Percentiles rank a stretch among this genome's conserved stretches.
phyloP scores from a whole-genome alignment of 129 eudicot genomes.

The Flaveria bidentis region DNA sequence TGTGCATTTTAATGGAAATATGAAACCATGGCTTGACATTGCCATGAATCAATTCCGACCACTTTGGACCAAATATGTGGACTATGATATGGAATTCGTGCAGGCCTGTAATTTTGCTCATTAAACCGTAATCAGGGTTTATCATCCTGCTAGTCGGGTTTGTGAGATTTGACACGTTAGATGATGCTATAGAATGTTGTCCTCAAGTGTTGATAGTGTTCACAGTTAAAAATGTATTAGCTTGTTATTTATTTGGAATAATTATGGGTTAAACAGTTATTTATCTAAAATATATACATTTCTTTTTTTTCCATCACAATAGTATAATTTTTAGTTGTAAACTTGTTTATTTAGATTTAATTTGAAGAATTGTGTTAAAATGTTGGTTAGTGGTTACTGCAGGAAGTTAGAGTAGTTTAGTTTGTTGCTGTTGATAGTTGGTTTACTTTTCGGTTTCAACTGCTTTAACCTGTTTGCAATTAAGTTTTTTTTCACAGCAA shows the following conservation, averaged over 20 bases:
- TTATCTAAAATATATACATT: not conserved
- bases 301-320: not conserved
- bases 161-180: slow-evolving; percentile 1
- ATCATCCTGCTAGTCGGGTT: not conserved
- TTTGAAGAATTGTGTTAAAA: too few species aligned
- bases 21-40: slow-evolving; percentile 63
- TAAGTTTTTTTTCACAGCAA: too few species aligned
- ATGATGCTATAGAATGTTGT: not conserved
- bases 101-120: slow-evolving; percentile 19
- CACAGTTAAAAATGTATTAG: not conserved
- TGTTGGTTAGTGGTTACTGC: too few species aligned
- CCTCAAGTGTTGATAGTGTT: slow-evolving; percentile 15
- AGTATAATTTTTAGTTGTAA: not conserved
- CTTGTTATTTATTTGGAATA: not conserved
- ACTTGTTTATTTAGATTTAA: too few species aligned
- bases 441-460: too few species aligned
- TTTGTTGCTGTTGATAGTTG: too few species aligned
- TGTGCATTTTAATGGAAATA: slow-evolving; percentile 59
- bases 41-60: slow-evolving; percentile 7
- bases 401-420: too few species aligned
- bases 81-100: slow-evolving; percentile 17
- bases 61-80: slow-evolving; percentile 20
- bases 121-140: not conserved
- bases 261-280: not conserved
- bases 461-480: too few species aligned